phyloP scores from a whole-genome alignment of 2,329 filamentous ascomycete species.

The Xylogone sp. region DNA sequence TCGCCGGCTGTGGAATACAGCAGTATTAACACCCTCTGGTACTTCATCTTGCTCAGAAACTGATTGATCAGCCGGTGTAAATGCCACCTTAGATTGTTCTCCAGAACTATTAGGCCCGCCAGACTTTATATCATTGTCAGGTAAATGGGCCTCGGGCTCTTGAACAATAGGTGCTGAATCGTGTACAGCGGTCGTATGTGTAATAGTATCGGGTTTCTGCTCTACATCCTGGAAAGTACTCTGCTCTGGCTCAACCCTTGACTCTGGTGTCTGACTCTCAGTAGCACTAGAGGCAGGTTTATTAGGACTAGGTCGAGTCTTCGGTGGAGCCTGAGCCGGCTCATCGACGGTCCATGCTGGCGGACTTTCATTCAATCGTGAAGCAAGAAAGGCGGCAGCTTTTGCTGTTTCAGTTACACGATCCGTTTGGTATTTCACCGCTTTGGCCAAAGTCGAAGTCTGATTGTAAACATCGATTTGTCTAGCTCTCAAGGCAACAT shows the following conservation, averaged over 20 bases:
- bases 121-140: constrained; percentile 17
- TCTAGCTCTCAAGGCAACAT: constrained; percentile 51
- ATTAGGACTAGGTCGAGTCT: not conserved
- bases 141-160: constrained; percentile 15
- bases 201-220: constrained; percentile 34
- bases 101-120: constrained; percentile 31
- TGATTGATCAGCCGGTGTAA: constrained; percentile 13
- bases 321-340: constrained; percentile 11
- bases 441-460: constrained; percentile 62
- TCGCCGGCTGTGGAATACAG: constrained; percentile 58
- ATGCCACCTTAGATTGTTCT: constrained; percentile 2
- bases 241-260: constrained; percentile 38
- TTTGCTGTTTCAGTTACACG: constrained; percentile 56
- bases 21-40: constrained; percentile 54
- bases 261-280: constrained; percentile 10
- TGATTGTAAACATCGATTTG: constrained; percentile 61
- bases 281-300: not conserved
- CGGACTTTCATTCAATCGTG: constrained; percentile 48
- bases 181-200: constrained; percentile 23
- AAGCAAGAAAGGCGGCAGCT: constrained; percentile 56
- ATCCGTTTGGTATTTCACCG: constrained; percentile 58
- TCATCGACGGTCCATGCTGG: constrained; percentile 23
- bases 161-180: constrained; percentile 14
- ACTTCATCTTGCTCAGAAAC: constrained; percentile 39
- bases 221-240: constrained; percentile 47